Base-by-base conservation (phyloP, 352 stramenopile species). In the Pythium biforme region DNA sequence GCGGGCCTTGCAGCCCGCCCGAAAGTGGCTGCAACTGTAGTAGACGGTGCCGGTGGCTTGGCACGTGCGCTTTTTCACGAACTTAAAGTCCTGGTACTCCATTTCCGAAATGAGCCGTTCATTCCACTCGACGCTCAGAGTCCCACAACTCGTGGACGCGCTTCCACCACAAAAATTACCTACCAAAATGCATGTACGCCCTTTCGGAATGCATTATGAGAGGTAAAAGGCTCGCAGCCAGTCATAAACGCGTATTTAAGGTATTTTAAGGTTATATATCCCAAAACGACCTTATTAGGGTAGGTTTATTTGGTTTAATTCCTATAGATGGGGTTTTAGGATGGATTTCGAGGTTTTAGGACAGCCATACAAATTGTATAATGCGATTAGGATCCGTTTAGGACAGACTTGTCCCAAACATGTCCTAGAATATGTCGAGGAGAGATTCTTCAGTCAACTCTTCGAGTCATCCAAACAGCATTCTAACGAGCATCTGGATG, bases 11-110 rank as follows among this genome's bases (percentile, higher is more conserved):
- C 48, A 41, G 10, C 48, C 48, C 25, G 3, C 7, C 7, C 48
- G 26, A 27, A 55, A 55, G 5, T 40, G 7, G 22, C 8, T 15
- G 48, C 48, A 55, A 26, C 29, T 55, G 48, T 55, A 55, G 27
- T 55, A 41, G 6, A 55, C 25, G 17, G 48, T 55, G 26, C 15
- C 48, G 5, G 48, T 55, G 14, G 9, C n/a, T 27, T 55, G 34
- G 29, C 48, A 55, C 11, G 27, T 55, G 25, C 27, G 47, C 12
- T 55, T 55, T 27, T 41, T 55, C 2, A 8, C 5, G 48, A 55
- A 55, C 15, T 14, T 20, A 19, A 27, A 41, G 48, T 25, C 48
- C 7, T 43, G 25, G 19, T 55, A 23, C n/a, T 55, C 48, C 25
- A 40, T 40, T 55, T 49, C 20, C 14, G 39, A 45, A 45, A 45